These are phyloP conservation scores for Coleophoma cylindrospora DNA, from an alignment of 2,329 filamentous ascomycete genomes.

Conservation along the genomic window DNA sequence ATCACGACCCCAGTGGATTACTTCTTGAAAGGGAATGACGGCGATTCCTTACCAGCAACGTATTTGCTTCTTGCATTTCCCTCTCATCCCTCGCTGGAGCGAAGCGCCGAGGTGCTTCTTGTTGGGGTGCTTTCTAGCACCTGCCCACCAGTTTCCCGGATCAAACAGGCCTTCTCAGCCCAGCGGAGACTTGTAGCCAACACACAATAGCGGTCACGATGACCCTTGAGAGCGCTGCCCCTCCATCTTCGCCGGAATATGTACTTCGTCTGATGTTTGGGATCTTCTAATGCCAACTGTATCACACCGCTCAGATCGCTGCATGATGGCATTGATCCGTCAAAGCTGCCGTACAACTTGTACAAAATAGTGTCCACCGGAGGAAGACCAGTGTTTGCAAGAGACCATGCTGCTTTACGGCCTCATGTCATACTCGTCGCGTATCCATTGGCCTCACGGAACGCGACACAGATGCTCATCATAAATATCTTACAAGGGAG, in stretches of 20 bases:
- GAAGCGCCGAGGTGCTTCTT: not conserved
- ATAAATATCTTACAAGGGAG: constrained; percentile 1
- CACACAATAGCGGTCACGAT: constrained; percentile 18
- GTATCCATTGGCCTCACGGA: constrained; percentile 9
- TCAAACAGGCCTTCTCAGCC: not conserved
- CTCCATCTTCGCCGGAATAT: not conserved
- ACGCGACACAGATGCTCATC: constrained; percentile 11
- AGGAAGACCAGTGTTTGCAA: not conserved
- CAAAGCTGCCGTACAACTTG: not conserved
- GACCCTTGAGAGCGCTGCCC: not conserved
- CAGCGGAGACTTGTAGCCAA: constrained; percentile 3
- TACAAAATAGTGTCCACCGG: not conserved
- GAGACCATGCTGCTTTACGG: constrained; percentile 9
- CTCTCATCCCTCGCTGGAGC: not conserved
- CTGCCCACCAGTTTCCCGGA: not conserved
- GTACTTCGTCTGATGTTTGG: not conserved
- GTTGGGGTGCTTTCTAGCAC: not conserved
- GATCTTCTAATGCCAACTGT: not conserved
- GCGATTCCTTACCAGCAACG: not conserved
- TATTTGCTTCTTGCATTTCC: not conserved
- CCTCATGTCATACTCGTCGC: constrained; percentile 14
- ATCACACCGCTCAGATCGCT: constrained; percentile 15
- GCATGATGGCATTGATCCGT: constrained; percentile 3
- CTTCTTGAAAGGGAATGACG: not conserved
- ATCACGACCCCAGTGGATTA: not conserved